Evolutionary conservation across 805 yeast genomes (phyloP).

Genomic region (Yueomyces sinensis): DNA sequence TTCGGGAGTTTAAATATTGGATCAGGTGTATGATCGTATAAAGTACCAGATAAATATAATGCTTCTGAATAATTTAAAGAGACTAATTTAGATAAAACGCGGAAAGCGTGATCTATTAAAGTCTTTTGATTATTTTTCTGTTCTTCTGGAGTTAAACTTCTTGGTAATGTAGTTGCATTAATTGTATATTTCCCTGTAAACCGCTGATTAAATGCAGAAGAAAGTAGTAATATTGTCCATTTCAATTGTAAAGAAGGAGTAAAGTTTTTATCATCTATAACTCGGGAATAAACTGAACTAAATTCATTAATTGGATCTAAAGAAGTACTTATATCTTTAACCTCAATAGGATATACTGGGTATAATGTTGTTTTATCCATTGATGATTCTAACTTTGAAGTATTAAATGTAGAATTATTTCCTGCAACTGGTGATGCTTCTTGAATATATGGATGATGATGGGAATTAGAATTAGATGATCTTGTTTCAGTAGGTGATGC

Average conservation of each 20-base stretch:
- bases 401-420: no score
- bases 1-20: neutral
- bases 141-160: slow-evolving; percentile 29
- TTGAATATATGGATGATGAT: neutral
- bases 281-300: slow-evolving; percentile 11
- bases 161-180: slow-evolving; percentile 32
- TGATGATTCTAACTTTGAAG: no score
- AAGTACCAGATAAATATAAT: slow-evolving; percentile 44
- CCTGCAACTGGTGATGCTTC: neutral
- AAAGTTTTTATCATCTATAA: slow-evolving; percentile 21
- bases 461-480: no score
- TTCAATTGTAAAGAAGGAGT: slow-evolving; percentile 43
- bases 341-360: neutral
- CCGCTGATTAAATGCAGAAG: slow-evolving; percentile 30
- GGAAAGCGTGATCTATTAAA: slow-evolving; percentile 44
- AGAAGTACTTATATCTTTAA: neutral
- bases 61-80: slow-evolving; percentile 40
- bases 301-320: slow-evolving; percentile 10
- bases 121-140: slow-evolving; percentile 39
- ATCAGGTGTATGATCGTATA: slow-evolving; percentile 23
- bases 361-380: neutral
- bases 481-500: no score
- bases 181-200: slow-evolving; percentile 32
- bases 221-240: slow-evolving; percentile 48
- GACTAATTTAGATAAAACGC: slow-evolving; percentile 44